phyloP scores from a whole-genome alignment of 345 rosid genomes.

The Gossypium arboreum region DNA sequence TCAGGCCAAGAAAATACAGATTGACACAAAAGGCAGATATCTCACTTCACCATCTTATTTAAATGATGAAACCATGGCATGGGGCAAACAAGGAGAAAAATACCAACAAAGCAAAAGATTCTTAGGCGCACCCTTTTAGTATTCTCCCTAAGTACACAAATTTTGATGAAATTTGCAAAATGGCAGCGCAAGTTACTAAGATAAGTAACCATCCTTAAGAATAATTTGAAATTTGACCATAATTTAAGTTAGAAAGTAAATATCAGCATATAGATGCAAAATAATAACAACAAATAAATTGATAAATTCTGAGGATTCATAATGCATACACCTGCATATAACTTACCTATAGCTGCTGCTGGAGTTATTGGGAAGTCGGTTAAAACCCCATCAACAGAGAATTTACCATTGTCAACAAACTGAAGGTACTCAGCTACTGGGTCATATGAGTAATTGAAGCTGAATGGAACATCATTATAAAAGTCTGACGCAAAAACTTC shows the following conservation, averaged over 20 bases:
- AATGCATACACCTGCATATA: constrained; percentile 1
- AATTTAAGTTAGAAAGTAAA: not conserved
- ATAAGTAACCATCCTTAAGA: not conserved
- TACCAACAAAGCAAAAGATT: not conserved
- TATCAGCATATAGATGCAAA: not conserved
- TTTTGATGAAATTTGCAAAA: not conserved
- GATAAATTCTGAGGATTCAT: not conserved
- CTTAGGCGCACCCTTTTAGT: not conserved
- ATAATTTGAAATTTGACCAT: not conserved
- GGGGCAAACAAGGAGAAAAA: not conserved
- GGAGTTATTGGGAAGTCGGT: constrained; percentile 87
- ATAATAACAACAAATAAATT: not conserved
- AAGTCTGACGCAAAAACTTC: constrained; percentile 79
- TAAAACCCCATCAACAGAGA: constrained; percentile 87
- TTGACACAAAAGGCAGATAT: constrained; percentile 1
- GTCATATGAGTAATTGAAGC: constrained; percentile 82
- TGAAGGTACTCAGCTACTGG: constrained; percentile 66
- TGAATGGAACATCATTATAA: constrained; percentile 58
- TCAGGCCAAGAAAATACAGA: not conserved
- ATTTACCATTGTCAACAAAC: constrained; percentile 68
- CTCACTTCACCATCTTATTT: not conserved
- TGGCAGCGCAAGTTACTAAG: not conserved
- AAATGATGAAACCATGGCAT: not conserved
- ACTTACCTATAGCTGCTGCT: constrained; percentile 63
- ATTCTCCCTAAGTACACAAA: not conserved